Percentiles rank a stretch among this genome's conserved stretches.
Conservation (phyloP, 768 basidiomycete genomes). For the Tulasnella calospora region DNA sequence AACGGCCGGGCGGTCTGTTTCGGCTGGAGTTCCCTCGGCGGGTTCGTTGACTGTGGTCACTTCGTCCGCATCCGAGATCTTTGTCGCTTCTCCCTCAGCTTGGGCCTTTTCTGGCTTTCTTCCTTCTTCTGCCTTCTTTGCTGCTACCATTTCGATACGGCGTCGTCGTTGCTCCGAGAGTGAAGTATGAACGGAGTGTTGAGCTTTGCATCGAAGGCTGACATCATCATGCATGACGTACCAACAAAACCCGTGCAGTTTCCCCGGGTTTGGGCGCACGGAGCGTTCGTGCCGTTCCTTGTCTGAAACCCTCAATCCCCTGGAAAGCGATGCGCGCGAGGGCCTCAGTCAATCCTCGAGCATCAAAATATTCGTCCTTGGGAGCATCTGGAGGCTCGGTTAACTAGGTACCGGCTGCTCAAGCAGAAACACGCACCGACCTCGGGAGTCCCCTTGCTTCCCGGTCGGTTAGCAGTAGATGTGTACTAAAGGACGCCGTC, state of each 20-base stretch:
- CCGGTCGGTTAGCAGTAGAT: neutral
- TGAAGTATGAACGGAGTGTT: neutral
- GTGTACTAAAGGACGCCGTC: neutral
- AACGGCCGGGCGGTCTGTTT: neutral
- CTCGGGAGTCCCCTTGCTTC: neutral
- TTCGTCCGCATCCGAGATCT: neutral
- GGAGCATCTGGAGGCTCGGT: conserved; percentile 12
- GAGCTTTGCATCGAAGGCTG: neutral
- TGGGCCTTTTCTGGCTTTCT: neutral
- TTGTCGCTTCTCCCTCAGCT: neutral
- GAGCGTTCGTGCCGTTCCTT: conserved; percentile 2
- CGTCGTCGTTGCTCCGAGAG: neutral
- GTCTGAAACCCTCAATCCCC: neutral
- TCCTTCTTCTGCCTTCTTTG: neutral
- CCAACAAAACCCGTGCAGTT: neutral
- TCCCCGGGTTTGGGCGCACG: conserved; percentile 8
- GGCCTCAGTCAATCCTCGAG: conserved; percentile 8
- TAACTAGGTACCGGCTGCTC: conserved; percentile 9
- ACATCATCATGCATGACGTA: conserved; percentile 2
- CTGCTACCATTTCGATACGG: neutral
- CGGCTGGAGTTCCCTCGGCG: neutral
- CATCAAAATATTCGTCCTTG: neutral
- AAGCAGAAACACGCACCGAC: conserved; percentile 19
- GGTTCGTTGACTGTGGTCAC: neutral
- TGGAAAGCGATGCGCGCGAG: conserved; percentile 1